These are phyloP conservation scores for Rhodamnia rubescens DNA, from an alignment of 345 rosid genomes.

Conservation along the genomic window DNA sequence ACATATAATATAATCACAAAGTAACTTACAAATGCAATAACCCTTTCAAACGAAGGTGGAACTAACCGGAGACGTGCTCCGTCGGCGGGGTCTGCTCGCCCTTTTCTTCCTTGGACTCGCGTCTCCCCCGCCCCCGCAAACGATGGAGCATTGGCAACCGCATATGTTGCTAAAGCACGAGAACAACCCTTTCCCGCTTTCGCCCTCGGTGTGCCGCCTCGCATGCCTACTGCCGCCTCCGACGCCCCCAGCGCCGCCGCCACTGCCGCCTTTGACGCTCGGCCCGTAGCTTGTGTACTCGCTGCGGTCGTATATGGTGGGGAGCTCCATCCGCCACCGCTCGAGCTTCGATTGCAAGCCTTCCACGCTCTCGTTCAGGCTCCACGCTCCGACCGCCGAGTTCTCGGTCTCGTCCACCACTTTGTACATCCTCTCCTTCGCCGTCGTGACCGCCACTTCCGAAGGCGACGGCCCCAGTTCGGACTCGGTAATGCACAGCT, in stretches of 20 bases:
- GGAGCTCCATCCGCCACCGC: conserved; percentile 75
- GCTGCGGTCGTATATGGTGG: conserved; percentile 51
- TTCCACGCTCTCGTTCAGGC: conserved; percentile 56
- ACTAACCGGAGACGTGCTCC: conserved; percentile 3
- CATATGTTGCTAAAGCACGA: conserved; percentile 69
- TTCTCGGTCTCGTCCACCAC: conserved; percentile 25
- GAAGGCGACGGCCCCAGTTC: conserved; percentile 84
- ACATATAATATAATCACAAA: neutral
- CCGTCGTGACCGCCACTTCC: conserved; percentile 44
- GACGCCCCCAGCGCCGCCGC: neutral
- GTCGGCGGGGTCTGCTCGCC: neutral
- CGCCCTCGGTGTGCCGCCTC: conserved; percentile 24
- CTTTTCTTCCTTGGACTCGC: neutral
- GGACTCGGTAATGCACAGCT: conserved; percentile 40
- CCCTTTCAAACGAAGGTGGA: neutral
- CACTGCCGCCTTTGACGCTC: conserved; percentile 3
- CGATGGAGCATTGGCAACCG: conserved; percentile 65
- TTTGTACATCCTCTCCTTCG: conserved; percentile 12
- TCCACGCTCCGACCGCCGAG: conserved; percentile 33
- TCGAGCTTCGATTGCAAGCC: conserved; percentile 76
- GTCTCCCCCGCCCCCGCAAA: conserved; percentile 53
- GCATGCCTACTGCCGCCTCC: neutral
- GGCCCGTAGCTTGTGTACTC: conserved; percentile 22
- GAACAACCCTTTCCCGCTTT: conserved; percentile 25
- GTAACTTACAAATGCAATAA: neutral